Percentiles rank a stretch among this genome's conserved stretches.
These are phyloP conservation scores for Strobilomyces dryophilus DNA, from an alignment of 768 basidiomycete genomes.

Conservation along the genomic window DNA sequence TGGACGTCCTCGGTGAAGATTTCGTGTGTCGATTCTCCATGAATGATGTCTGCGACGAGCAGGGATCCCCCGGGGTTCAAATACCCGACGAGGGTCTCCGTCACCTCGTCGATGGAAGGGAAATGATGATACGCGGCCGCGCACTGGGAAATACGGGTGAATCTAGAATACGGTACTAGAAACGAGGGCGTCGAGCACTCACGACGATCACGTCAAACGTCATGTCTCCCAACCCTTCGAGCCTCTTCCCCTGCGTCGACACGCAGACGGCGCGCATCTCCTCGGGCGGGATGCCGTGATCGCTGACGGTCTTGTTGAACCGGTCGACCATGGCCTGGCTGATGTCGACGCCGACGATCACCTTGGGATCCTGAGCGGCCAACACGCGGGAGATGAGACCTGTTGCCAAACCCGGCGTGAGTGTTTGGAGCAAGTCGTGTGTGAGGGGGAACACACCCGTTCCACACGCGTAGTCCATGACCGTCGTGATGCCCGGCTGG, in stretches of 20 bases:
- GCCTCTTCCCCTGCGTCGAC: slow-evolving; percentile 41
- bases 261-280: slow-evolving; percentile 62
- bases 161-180: too few relatives aligned
- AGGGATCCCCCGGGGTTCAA: slow-evolving; percentile 61
- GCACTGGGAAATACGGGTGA: slow-evolving; percentile 40
- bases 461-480: slow-evolving; percentile 77
- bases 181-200: slow-evolving; percentile 23
- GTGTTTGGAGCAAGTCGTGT: too few relatives aligned
- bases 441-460: slow-evolving; percentile 43
- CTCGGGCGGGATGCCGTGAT: slow-evolving; percentile 59
- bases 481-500: slow-evolving; percentile 48
- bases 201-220: slow-evolving; percentile 73
- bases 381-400: slow-evolving; percentile 63
- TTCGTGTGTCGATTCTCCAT: slow-evolving; percentile 19
- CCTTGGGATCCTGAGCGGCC: slow-evolving; percentile 53
- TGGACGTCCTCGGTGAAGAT: slow-evolving; percentile 32
- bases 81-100: slow-evolving; percentile 47
- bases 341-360: slow-evolving; percentile 72
- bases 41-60: slow-evolving; percentile 53
- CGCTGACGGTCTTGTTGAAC: slow-evolving; percentile 53
- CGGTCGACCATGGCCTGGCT: slow-evolving; percentile 65
- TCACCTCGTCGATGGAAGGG: slow-evolving; percentile 44
- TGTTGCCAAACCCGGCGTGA: slow-evolving; percentile 18
- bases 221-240: slow-evolving; percentile 49
- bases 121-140: slow-evolving; percentile 63